Evolutionary conservation across 2,329 filamentous ascomycete genomes (phyloP).

Genomic region (Arthrobotrys sinensis): DNA sequence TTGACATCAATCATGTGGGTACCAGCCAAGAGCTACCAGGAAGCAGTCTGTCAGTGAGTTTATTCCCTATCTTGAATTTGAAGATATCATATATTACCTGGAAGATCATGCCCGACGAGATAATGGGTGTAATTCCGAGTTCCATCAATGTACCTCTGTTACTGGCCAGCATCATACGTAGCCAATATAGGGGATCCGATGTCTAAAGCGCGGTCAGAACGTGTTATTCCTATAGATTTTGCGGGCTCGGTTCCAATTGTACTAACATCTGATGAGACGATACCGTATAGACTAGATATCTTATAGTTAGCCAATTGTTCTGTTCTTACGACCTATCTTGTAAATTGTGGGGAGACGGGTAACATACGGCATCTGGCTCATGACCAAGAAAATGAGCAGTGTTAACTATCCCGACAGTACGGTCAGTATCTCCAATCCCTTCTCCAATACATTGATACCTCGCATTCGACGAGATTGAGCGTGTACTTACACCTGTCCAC

Average conservation of each 20-base stretch:
- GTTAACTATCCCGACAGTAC: conserved; percentile 74
- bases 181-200: conserved; percentile 98
- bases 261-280: conserved; percentile 87
- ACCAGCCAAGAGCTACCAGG: conserved; percentile 84
- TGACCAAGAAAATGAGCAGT: conserved; percentile 98
- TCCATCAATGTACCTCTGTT: conserved; percentile 98
- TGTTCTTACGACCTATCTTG: background rate
- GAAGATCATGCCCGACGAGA: conserved; percentile 99
- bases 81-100: conserved; percentile 72
- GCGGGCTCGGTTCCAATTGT: background rate
- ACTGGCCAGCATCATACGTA: conserved; percentile 99
- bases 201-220: conserved; percentile 71
- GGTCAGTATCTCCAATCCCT: conserved; percentile 45
- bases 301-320: conserved; percentile 40
- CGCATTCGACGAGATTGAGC: conserved; percentile 21
- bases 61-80: background rate
- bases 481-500: conserved; percentile 80
- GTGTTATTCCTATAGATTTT: conserved; percentile 26
- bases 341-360: conserved; percentile 7
- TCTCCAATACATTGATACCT: conserved; percentile 1
- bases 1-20: conserved; percentile 99
- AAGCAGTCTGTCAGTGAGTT: conserved; percentile 17
- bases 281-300: conserved; percentile 80
- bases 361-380: conserved; percentile 93
- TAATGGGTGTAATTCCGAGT: conserved; percentile 97